These are phyloP conservation scores for Solanum chilense DNA, from an alignment of 257 asterid species.

Conservation along the genomic window DNA sequence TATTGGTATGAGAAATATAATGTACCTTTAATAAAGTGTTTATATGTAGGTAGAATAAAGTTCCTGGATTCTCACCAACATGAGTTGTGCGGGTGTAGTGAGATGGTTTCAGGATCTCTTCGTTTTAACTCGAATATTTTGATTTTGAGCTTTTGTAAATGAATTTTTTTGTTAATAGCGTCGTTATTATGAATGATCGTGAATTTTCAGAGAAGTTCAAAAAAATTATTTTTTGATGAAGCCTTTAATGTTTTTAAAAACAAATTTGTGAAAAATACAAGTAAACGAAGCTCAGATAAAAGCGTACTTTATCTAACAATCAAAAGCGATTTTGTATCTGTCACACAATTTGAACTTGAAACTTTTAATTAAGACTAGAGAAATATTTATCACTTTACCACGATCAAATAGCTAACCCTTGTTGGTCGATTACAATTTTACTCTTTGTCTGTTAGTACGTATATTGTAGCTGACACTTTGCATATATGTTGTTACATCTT, in stretches of 20 bases:
- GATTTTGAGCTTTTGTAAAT: too few species aligned
- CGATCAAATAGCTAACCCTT: not conserved
- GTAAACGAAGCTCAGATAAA: too few species aligned
- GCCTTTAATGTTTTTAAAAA: too few species aligned
- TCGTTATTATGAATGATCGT: rapidly evolving
- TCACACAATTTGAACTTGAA: rapidly evolving
- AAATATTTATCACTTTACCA: not conserved
- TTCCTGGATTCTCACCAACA: not conserved
- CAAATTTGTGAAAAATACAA: not conserved
- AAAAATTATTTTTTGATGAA: not conserved
- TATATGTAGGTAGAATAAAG: not conserved
- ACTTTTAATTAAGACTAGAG: not conserved
- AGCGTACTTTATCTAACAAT: not conserved
- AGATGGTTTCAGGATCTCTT: not conserved
- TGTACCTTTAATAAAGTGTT: not conserved
- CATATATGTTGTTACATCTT: not conserved
- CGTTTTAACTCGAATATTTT: too few species aligned
- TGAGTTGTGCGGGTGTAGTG: not conserved
- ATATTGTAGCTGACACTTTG: not conserved
- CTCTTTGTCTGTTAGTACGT: not conserved
- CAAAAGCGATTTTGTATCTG: not conserved
- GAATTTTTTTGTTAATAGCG: not conserved
- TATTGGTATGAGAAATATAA: not conserved
- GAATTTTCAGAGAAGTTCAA: too few species aligned
- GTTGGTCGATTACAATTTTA: not conserved